Conservation (phyloP, 768 basidiomycete species). For the Sarcodon aspratus region DNA sequence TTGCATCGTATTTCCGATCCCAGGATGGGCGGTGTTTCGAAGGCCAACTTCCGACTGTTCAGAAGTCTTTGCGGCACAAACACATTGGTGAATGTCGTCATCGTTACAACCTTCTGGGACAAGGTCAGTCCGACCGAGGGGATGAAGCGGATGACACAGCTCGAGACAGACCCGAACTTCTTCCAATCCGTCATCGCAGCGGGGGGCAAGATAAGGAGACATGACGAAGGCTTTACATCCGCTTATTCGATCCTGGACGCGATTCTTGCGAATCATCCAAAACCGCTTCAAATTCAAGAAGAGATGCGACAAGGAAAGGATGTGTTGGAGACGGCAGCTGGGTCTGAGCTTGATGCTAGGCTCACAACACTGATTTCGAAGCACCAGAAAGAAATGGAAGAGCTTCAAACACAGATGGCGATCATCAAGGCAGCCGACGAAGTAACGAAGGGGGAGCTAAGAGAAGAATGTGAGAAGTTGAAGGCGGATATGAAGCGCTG, state of each 20-base stretch:
- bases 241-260: too few relatives aligned
- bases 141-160: background rate
- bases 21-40: background rate
- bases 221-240: too few relatives aligned
- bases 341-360: slow-evolving; percentile 6
- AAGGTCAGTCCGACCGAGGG: background rate
- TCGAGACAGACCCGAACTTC: background rate
- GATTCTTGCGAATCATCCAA: too few relatives aligned
- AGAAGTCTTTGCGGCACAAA: slow-evolving; percentile 1
- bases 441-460: slow-evolving; percentile 4
- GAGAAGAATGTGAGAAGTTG: background rate
- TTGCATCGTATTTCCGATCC: slow-evolving; percentile 5
- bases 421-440: slow-evolving; percentile 2
- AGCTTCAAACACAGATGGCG: slow-evolving; percentile 8
- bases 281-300: too few relatives aligned
- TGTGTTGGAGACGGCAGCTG: slow-evolving; percentile 3
- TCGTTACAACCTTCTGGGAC: slow-evolving; percentile 8
- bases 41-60: slow-evolving; percentile 3
- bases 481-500: background rate
- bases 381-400: slow-evolving; percentile 1
- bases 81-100: slow-evolving; percentile 5
- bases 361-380: too few relatives aligned
- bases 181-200: slow-evolving; percentile 2
- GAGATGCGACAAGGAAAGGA: slow-evolving; percentile 2
- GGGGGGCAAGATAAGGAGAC: background rate